Evolutionary conservation across 768 basidiomycete species (phyloP), one percentile per base, ranked within the genome.

Genomic region (Pilatotrama ljubarskyi): DNA sequence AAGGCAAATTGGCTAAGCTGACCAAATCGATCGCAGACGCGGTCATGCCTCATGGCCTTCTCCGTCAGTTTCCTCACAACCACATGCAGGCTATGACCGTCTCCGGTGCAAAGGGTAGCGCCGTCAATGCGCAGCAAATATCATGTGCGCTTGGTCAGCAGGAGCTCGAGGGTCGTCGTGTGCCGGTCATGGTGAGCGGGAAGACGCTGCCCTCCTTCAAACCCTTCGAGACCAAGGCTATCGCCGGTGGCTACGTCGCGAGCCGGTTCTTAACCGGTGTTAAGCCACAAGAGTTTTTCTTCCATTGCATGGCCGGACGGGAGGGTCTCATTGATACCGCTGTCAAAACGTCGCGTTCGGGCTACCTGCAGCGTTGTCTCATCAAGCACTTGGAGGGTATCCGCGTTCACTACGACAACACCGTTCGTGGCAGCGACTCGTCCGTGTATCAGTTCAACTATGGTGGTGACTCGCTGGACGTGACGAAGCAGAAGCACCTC

Each of bases 31-130:
- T 98, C 67, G 91, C 93, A 57, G 90, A 97, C 68, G 82, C 85
- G 5, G 90, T 90, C 70, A 84, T 98, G 66, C 97, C 96, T 13
- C 78, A 83, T 49, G 90, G 90, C 35, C 84, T 99, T 48, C 81
- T 94, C 66, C 93, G 95, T 68, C 87, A 90, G 62, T 99, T 99
- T 79, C 97, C 97, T 41, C 86, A 93, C 70, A 99, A 99, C 76
- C 88, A 98, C 84, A 98, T 98, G 97, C 96, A 98, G 73, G 86
- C 90, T 46, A 98, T 98, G 97, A 98, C 95, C 2, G 84, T 91
- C 55, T 98, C 96, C 36, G 97, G 97, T 65, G 97, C 97, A 43
- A 99, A 99, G 75, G 97, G 97, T 51, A 95, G 93, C 61, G 90
- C 92, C 14, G 96, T 98, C 73, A 99, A 99, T 69, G 97, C 93